Percentiles rank a stretch among this genome's conserved stretches.
These are phyloP conservation scores for Myrica gale DNA, from an alignment of 306 rosid genomes.

Conservation along the genomic window DNA sequence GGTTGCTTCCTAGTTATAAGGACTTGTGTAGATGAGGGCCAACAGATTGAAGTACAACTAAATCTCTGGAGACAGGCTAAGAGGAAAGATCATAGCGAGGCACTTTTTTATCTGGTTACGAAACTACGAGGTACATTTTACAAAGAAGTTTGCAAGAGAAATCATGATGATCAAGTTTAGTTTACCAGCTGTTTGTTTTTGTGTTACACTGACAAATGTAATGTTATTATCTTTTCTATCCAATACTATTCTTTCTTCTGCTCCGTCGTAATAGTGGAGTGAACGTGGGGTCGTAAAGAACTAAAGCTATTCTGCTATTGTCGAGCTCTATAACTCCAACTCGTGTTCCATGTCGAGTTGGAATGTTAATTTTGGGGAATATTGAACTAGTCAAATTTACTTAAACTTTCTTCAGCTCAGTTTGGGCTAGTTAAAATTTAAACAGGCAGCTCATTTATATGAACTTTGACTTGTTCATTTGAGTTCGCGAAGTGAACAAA, in stretches of 20 bases:
- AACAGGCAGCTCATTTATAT: no score
- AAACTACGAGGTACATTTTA: background rate
- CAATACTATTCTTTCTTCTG: background rate
- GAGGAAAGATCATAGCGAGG: slow-evolving; percentile 28
- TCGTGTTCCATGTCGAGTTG: no score
- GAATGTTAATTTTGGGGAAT: no score
- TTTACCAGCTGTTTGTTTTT: slow-evolving; percentile 9
- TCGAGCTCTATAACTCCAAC: no score
- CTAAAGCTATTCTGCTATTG: no score
- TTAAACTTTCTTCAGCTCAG: no score
- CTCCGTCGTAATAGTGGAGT: background rate
- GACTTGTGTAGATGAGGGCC: slow-evolving; percentile 20
- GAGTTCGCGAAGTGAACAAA: no score
- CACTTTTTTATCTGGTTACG: slow-evolving; percentile 13
- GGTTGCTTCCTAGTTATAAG: slow-evolving; percentile 22
- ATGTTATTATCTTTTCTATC: slow-evolving; percentile 10
- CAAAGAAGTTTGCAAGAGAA: slow-evolving; percentile 13
- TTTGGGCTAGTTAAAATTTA: no score
- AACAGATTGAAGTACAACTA: background rate
- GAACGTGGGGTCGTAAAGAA: background rate
- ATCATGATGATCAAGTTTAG: slow-evolving; percentile 12
- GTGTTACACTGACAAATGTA: slow-evolving; percentile 1
- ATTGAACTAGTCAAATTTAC: no score
- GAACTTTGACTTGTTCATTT: no score
- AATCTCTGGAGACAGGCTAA: slow-evolving; percentile 27